These are phyloP conservation scores for Paraphaeosphaeria sporulosa DNA, from an alignment of 2,329 filamentous ascomycete species.

Conservation along the genomic window DNA sequence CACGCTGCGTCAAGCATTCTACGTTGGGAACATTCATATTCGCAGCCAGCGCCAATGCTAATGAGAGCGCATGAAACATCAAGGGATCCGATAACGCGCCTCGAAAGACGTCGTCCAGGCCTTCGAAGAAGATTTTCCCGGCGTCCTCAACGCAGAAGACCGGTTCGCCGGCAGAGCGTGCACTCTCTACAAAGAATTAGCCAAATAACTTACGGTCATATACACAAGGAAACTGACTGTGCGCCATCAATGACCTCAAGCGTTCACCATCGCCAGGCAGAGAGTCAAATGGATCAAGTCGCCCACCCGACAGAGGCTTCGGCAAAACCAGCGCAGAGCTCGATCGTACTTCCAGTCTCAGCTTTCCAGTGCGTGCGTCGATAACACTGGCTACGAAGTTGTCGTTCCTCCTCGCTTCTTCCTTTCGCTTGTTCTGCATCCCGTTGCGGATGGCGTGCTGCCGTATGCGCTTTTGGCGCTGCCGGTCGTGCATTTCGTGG, in stretches of 20 bases:
- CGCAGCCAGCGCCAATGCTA: slow-evolving; percentile 23
- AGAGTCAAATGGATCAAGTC: slow-evolving; percentile 26
- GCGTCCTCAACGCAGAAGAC: slow-evolving; percentile 25
- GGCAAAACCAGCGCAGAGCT: neutral
- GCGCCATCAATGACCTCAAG: slow-evolving; percentile 20
- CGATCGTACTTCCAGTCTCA: neutral
- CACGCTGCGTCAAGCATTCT: slow-evolving; percentile 22
- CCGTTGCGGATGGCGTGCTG: slow-evolving; percentile 25
- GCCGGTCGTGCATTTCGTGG: slow-evolving; percentile 18
- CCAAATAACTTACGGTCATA: neutral
- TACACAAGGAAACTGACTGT: slow-evolving; percentile 15
- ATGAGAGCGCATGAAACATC: slow-evolving; percentile 28
- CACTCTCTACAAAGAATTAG: slow-evolving; percentile 13
- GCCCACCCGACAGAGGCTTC: slow-evolving; percentile 13
- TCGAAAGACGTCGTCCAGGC: slow-evolving; percentile 27
- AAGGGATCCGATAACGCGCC: slow-evolving; percentile 25
- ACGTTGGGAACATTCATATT: slow-evolving; percentile 24
- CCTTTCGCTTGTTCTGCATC: slow-evolving; percentile 17
- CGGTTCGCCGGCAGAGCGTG: slow-evolving; percentile 22
- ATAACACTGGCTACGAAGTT: slow-evolving; percentile 21
- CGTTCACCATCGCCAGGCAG: slow-evolving; percentile 22
- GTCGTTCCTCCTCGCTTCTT: slow-evolving; percentile 13
- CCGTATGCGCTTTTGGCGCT: slow-evolving; percentile 16
- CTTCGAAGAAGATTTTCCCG: slow-evolving; percentile 20
- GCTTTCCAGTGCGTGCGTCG: slow-evolving; percentile 8